These are phyloP conservation scores for Apium graveolens DNA, from an alignment of 129 eudicot species.

Conservation along the genomic window DNA sequence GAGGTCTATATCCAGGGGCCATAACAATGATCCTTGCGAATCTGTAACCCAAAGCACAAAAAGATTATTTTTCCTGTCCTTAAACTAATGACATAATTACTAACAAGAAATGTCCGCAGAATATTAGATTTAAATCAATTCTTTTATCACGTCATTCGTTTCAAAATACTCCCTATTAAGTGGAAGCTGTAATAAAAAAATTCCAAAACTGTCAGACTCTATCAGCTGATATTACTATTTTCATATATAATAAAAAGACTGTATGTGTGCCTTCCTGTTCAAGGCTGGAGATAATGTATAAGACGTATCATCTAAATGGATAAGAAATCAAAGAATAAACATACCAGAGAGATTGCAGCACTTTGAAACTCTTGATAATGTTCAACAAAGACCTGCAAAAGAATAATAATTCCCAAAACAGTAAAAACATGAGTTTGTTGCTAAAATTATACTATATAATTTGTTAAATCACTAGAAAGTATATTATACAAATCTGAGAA, in stretches of 20 bases:
- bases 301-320: neutral
- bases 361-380: constrained; percentile 18
- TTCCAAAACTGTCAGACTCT: neutral
- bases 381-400: constrained; percentile 32
- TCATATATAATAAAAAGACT: neutral
- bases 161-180: no score
- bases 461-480: neutral
- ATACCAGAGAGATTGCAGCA: constrained; percentile 40
- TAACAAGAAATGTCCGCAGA: neutral
- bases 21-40: constrained; percentile 35
- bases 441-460: neutral
- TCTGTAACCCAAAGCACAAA: constrained; percentile 21
- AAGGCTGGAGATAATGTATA: neutral
- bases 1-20: no score
- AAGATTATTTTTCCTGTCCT: neutral
- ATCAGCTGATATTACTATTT: neutral
- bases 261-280: neutral
- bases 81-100: neutral
- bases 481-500: neutral
- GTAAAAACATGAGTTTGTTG: constrained; percentile 4
- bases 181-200: no score
- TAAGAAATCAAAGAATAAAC: constrained; percentile 4
- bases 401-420: neutral
- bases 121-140: neutral
- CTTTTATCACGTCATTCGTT: no score